A percentile compares a stretch with the other conserved stretches of the same genome.
Conservation (phyloP, 352 stramenopile genomes). For the Phytophthora pinifolia region DNA sequence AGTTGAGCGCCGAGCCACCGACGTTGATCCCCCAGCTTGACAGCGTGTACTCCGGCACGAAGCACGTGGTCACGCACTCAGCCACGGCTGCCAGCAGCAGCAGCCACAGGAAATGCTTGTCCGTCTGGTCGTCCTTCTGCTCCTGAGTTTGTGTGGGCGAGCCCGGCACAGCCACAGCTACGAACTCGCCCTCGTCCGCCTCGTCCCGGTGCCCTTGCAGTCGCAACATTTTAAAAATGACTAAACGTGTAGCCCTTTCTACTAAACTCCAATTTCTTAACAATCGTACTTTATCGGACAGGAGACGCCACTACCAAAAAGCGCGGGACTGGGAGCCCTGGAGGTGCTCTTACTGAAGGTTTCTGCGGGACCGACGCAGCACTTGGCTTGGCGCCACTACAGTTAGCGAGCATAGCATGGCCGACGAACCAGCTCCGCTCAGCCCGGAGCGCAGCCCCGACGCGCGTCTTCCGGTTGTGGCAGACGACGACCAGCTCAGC, state of each 20-base stretch:
- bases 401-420: conserved; percentile 14
- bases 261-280: too few species aligned
- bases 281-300: too few species aligned
- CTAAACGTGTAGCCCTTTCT: conserved; percentile 1
- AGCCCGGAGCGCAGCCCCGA: conserved; percentile 13
- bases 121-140: conserved; percentile 38
- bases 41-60: conserved; percentile 54
- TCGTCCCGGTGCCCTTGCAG: conserved; percentile 18
- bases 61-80: conserved; percentile 84
- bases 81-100: conserved; percentile 65
- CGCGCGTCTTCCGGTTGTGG: not conserved
- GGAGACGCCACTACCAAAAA: too few species aligned
- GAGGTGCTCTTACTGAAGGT: too few species aligned
- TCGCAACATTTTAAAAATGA: conserved; percentile 23
- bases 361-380: not conserved
- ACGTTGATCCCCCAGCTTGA: conserved; percentile 48
- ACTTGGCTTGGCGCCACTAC: not conserved
- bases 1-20: conserved; percentile 73
- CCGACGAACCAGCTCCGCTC: conserved; percentile 12
- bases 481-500: conserved; percentile 10
- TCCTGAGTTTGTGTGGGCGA: conserved; percentile 4
- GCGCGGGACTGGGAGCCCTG: too few species aligned
- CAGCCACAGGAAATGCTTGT: conserved; percentile 68
- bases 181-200: conserved; percentile 8
- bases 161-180: conserved; percentile 3